Percentiles rank a stretch among this genome's conserved stretches.
Evolutionary conservation across 495 filamentous ascomycete genomes (phyloP).

Genomic region (Amniculicola lignicola): DNA sequence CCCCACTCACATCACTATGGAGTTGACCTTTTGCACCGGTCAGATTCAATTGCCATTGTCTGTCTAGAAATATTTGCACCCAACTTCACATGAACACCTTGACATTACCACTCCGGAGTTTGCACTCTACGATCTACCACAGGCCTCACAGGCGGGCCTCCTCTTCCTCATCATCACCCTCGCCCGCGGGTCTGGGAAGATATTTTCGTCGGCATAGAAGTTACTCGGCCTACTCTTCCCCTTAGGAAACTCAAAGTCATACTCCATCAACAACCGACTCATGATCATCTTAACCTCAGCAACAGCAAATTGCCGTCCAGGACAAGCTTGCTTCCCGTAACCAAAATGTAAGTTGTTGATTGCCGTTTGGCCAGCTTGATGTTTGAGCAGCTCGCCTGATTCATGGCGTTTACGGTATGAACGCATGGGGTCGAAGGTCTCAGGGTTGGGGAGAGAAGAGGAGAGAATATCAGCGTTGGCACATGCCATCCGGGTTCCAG

Average conservation of each 20-base stretch:
- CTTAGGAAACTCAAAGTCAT: slow-evolving; percentile 21
- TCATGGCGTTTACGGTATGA: slow-evolving; percentile 26
- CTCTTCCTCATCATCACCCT: slow-evolving; percentile 20
- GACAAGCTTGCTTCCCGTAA: slow-evolving; percentile 53
- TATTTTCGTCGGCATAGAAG: slow-evolving; percentile 21
- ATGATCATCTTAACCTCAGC: slow-evolving; percentile 50
- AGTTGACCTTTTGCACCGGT: too few relatives aligned
- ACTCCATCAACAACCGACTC: slow-evolving; percentile 24
- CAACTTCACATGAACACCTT: too few relatives aligned
- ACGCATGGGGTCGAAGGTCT: slow-evolving; percentile 18
- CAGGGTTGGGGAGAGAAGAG: background rate
- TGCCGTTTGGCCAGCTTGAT: slow-evolving; percentile 29
- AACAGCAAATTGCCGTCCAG: slow-evolving; percentile 53
- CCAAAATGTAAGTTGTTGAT: slow-evolving; percentile 49
- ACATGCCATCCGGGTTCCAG: slow-evolving; percentile 27
- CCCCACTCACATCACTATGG: too few relatives aligned
- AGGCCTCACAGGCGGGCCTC: too few relatives aligned
- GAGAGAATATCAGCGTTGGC: slow-evolving; percentile 33
- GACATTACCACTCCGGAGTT: too few relatives aligned
- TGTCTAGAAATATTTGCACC: too few relatives aligned
- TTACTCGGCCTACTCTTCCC: slow-evolving; percentile 20
- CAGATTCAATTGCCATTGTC: too few relatives aligned
- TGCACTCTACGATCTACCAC: too few relatives aligned
- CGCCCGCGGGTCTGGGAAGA: slow-evolving; percentile 24
- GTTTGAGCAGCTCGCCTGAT: slow-evolving; percentile 8